These are phyloP conservation scores for Adansonia digitata DNA, from an alignment of 345 rosid genomes.

Conservation along the genomic window DNA sequence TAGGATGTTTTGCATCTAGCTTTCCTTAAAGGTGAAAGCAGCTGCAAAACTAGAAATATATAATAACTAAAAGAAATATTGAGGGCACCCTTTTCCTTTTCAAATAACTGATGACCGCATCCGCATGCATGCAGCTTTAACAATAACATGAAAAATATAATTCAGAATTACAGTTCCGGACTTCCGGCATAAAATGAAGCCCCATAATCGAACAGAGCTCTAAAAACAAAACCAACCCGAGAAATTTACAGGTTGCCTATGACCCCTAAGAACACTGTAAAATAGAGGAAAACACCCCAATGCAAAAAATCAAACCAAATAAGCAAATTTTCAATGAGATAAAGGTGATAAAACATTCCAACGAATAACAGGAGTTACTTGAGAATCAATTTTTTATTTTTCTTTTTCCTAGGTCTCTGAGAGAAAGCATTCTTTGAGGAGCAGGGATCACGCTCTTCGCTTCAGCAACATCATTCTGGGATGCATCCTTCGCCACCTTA, in stretches of 20 bases:
- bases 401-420: too few species aligned
- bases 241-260: neutral
- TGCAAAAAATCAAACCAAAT: too few species aligned
- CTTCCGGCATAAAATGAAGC: neutral
- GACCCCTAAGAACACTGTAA: neutral
- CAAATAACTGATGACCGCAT: neutral
- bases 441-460: too few species aligned
- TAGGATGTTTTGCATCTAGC: too few species aligned
- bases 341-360: neutral
- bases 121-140: neutral
- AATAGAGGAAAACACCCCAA: too few species aligned
- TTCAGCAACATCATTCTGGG: neutral
- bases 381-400: too few species aligned
- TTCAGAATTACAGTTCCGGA: neutral
- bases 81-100: neutral
- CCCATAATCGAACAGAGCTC: neutral
- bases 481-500: conserved; percentile 7
- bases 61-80: neutral
- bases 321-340: neutral
- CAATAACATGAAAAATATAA: neutral
- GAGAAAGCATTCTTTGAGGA: too few species aligned
- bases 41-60: neutral
- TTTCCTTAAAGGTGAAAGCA: neutral
- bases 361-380: neutral
- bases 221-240: neutral